A percentile compares a stretch with the other conserved stretches of the same genome.
phyloP scores from a whole-genome alignment of 73 alveolate species.

The Paramecium sexaurelia region DNA sequence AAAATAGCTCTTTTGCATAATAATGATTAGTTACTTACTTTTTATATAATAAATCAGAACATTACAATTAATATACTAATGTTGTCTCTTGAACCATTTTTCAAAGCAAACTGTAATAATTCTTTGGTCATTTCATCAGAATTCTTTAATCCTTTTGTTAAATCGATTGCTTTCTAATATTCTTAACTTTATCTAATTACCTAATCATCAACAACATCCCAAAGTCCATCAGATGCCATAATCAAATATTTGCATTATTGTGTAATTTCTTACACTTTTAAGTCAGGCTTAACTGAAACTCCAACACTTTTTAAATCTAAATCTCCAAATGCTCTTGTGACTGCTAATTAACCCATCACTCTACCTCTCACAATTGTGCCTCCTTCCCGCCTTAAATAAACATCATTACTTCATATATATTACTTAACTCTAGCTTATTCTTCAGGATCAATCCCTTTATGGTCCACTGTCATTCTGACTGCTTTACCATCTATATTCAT shows the following conservation, averaged over 20 bases:
- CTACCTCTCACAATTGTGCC: conserved; percentile 80
- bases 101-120: conserved; percentile 75
- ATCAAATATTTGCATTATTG: conserved; percentile 73
- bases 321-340: conserved; percentile 98
- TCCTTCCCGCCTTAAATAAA: conserved; percentile 66
- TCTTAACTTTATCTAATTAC: too few relatives aligned
- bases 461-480: conserved; percentile 89
- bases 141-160: conserved; percentile 56
- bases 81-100: conserved; percentile 88
- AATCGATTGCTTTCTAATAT: conserved; percentile 70
- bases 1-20: conserved; percentile 31
- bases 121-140: conserved; percentile 77
- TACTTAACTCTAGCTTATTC: conserved; percentile 82
- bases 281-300: conserved; percentile 78
- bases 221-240: conserved; percentile 89
- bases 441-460: conserved; percentile 83
- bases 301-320: conserved; percentile 85
- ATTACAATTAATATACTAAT: conserved; percentile 65
- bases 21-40: neutral
- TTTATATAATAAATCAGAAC: neutral
- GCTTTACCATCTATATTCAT: conserved; percentile 84
- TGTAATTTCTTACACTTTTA: conserved; percentile 72
- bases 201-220: conserved; percentile 87
- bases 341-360: conserved; percentile 92
- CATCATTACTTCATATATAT: neutral